Evolutionary conservation across 164 flowering plant genomes (phyloP).

Genomic region (Saururus chinensis): DNA sequence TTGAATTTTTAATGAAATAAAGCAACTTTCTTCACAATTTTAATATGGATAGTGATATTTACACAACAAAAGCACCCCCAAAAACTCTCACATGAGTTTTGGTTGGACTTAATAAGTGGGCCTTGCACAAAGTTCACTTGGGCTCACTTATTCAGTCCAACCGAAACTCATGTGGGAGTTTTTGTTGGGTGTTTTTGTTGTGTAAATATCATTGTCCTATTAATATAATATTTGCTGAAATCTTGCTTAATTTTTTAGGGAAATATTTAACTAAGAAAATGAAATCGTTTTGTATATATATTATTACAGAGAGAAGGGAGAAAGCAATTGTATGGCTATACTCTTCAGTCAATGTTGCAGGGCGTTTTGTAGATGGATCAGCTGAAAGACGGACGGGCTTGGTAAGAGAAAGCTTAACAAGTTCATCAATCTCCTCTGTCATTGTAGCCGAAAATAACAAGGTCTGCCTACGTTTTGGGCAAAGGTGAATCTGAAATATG

Average conservation of each 20-base stretch:
- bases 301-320: neutral
- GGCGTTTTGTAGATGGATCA: slow-evolving; percentile 86
- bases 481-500: slow-evolving; percentile 53
- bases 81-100: too few relatives aligned
- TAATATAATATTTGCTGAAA: neutral
- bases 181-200: too few relatives aligned
- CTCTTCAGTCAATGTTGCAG: slow-evolving; percentile 81
- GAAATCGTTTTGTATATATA: too few relatives aligned
- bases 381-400: slow-evolving; percentile 91
- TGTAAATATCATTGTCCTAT: too few relatives aligned
- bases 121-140: too few relatives aligned
- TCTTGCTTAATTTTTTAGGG: neutral
- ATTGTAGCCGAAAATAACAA: slow-evolving; percentile 96
- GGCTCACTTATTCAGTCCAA: too few relatives aligned
- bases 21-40: too few relatives aligned
- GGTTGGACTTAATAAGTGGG: too few relatives aligned
- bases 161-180: too few relatives aligned
- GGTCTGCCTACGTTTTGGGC: slow-evolving; percentile 85
- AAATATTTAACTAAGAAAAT: neutral
- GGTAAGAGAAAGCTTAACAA: slow-evolving; percentile 71
- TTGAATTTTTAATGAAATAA: too few relatives aligned
- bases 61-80: too few relatives aligned
- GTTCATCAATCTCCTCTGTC: slow-evolving; percentile 90
- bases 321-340: slow-evolving; percentile 15
- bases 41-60: too few relatives aligned